phyloP scores from a whole-genome alignment of 257 asterid genomes.

The Solanum medicagineum region DNA sequence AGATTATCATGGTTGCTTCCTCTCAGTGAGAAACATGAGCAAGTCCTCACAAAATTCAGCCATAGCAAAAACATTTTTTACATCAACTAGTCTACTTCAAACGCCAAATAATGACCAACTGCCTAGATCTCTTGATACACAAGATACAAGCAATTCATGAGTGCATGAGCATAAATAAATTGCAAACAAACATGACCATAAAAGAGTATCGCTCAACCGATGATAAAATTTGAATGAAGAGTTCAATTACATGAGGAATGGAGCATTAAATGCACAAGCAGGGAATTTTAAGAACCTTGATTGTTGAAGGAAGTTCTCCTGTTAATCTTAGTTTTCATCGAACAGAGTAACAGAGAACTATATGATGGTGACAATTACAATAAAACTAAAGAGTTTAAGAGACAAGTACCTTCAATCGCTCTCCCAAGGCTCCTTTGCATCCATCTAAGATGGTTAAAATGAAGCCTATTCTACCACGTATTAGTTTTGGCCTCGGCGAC shows the following conservation, averaged over 20 bases:
- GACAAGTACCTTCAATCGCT: neutral
- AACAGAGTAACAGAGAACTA: neutral
- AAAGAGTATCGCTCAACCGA: neutral
- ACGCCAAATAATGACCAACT: neutral
- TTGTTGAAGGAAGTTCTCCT: neutral
- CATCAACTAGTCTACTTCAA: neutral
- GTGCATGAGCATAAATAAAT: neutral
- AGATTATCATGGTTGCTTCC: neutral
- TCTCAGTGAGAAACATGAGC: neutral
- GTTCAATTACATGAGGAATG: neutral
- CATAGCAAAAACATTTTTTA: neutral
- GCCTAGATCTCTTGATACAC: neutral
- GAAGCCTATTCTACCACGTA: neutral
- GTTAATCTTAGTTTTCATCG: neutral
- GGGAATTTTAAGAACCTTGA: neutral
- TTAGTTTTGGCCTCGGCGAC: neutral
- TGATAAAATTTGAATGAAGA: neutral
- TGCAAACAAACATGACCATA: neutral
- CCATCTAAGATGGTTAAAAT: neutral
- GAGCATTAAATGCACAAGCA: neutral
- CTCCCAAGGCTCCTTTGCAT: neutral
- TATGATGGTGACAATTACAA: neutral
- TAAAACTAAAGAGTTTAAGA: neutral
- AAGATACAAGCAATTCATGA: neutral
- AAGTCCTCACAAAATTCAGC: neutral